Conservation (phyloP, 768 basidiomycete species). For the Cantharellus anzutake region DNA sequence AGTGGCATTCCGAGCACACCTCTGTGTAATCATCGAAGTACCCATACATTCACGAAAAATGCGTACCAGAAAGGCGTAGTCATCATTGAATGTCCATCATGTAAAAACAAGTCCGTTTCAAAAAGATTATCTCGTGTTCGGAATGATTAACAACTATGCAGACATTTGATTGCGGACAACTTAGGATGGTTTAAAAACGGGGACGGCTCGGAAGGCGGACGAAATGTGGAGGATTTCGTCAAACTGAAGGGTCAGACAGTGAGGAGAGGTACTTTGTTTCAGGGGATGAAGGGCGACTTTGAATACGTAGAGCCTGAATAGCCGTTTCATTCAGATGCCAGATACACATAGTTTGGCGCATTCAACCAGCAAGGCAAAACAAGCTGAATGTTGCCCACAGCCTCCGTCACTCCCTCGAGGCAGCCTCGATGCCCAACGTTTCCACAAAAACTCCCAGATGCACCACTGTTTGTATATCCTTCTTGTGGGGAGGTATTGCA, state of each 20-base stretch:
- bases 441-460: no score
- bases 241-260: constrained; percentile 63
- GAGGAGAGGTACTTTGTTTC: constrained; percentile 20
- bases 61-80: constrained; percentile 83
- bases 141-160: constrained; percentile 13
- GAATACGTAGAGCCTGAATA: not conserved
- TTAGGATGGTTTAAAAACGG: constrained; percentile 79
- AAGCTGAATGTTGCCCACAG: no score
- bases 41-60: constrained; percentile 70
- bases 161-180: constrained; percentile 78
- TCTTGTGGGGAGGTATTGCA: no score
- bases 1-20: not conserved
- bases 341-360: no score
- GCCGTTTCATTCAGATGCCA: no score
- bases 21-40: constrained; percentile 57
- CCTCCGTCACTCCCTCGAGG: no score
- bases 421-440: no score
- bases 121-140: not conserved
- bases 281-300: not conserved
- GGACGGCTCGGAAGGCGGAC: constrained; percentile 44
- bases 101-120: constrained; percentile 56
- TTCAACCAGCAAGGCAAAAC: no score
- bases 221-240: constrained; percentile 72
- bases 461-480: no score
- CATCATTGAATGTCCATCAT: constrained; percentile 77